A percentile compares a stretch with the other conserved stretches of the same genome.
phyloP scores from a whole-genome alignment of 441 rosid genomes.

The Mallotus repandus region DNA sequence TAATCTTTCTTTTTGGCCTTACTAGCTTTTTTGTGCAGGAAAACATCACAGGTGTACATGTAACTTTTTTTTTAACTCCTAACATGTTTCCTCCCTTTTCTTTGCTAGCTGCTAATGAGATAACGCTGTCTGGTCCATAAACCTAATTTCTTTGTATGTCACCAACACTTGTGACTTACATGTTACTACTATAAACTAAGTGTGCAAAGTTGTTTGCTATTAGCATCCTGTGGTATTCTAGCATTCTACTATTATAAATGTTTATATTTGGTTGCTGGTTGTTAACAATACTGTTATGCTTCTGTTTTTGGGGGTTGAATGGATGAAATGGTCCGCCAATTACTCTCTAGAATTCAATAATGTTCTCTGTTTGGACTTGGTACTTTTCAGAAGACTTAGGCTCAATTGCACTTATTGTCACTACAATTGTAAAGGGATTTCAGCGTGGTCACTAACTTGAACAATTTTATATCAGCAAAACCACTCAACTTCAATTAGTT shows the following conservation, averaged over 20 bases:
- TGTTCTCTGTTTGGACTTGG: not conserved
- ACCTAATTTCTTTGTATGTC: not conserved
- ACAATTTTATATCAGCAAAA: not conserved
- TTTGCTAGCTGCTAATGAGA: conserved; percentile 18
- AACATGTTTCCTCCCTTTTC: conserved; percentile 21
- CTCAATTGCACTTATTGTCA: not conserved
- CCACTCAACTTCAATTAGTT: not conserved
- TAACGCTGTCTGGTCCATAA: conserved; percentile 5
- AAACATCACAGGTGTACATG: conserved; percentile 25
- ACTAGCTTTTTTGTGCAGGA: conserved; percentile 25
- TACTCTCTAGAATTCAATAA: not conserved
- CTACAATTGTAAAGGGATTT: not conserved
- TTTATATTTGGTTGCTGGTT: not conserved
- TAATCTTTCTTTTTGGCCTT: conserved; percentile 13
- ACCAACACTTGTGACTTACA: not conserved
- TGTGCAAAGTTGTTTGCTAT: not conserved
- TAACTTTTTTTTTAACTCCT: conserved; percentile 25
- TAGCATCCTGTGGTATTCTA: not conserved
- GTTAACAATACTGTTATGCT: not conserved
- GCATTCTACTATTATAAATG: not conserved
- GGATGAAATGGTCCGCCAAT: not conserved
- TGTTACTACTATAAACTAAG: not conserved
- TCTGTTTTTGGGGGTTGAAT: conserved; percentile 2
- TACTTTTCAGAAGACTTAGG: not conserved
- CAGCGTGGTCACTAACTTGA: not conserved